Evolutionary conservation across 2,329 filamentous ascomycete species (phyloP).

Genomic region (Thielaviopsis punctulata): DNA sequence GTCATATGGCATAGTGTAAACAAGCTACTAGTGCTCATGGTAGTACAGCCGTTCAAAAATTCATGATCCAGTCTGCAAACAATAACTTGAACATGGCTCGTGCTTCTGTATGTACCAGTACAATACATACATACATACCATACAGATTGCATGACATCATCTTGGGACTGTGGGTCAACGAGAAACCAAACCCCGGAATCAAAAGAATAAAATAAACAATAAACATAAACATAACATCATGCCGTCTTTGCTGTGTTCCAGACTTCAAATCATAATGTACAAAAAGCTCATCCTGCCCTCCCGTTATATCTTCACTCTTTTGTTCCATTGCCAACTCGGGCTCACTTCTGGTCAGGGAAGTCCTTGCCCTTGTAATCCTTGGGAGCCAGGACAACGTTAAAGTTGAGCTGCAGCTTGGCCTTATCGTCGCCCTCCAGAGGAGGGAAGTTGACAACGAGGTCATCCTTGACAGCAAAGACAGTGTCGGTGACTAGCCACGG

Average conservation of each 20-base stretch:
- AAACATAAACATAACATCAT: not conserved
- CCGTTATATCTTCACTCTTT: not conserved
- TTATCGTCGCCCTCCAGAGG: slow-evolving; percentile 23
- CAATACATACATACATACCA: no score
- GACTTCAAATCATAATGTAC: slow-evolving; percentile 3
- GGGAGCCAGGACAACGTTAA: slow-evolving; percentile 26
- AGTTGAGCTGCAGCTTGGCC: slow-evolving; percentile 23
- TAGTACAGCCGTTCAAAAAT: not conserved
- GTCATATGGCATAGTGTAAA: not conserved
- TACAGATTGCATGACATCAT: not conserved
- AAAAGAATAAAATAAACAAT: no score
- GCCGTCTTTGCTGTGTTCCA: not conserved
- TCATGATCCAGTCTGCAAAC: not conserved
- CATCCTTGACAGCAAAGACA: slow-evolving; percentile 34
- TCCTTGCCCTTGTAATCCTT: slow-evolving; percentile 25
- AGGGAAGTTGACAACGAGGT: slow-evolving; percentile 32
- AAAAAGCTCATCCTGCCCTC: not conserved
- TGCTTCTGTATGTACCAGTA: not conserved
- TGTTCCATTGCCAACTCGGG: not conserved
- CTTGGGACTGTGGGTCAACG: not conserved
- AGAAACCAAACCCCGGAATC: no score
- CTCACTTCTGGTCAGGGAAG: slow-evolving; percentile 3
- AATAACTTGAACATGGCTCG: not conserved
- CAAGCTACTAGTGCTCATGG: no score
- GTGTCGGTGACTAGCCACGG: slow-evolving; percentile 39